Percentiles rank a stretch among this genome's conserved stretches.
Conservation (phyloP, 1,284 basidiomycete species). For the Ceratobasidium papillatum region DNA sequence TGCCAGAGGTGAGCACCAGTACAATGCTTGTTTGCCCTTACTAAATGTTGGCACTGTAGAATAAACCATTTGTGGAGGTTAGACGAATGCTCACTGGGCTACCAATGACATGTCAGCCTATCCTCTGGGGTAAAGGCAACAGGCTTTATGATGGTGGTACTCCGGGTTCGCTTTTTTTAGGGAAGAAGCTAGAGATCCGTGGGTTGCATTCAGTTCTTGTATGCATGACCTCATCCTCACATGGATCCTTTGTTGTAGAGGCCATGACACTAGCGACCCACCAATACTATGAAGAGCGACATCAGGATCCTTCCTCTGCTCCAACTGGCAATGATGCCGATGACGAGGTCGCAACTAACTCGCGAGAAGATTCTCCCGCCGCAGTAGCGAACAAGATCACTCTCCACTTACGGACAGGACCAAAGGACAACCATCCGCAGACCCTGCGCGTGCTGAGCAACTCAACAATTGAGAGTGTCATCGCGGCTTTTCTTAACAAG, state of each 20-base stretch:
- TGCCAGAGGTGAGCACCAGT: constrained; percentile 2
- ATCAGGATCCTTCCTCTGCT: constrained; percentile 28
- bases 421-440: constrained; percentile 20
- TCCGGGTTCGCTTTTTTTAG: constrained; percentile 20
- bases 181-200: constrained; percentile 35
- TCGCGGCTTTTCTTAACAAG: constrained; percentile 34
- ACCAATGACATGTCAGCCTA: not conserved
- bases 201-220: not conserved
- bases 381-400: constrained; percentile 27
- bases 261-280: constrained; percentile 28
- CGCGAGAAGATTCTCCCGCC: constrained; percentile 25
- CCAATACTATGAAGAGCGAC: constrained; percentile 34
- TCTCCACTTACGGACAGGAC: constrained; percentile 13
- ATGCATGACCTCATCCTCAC: not conserved
- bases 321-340: constrained; percentile 6
- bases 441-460: constrained; percentile 25
- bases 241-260: constrained; percentile 6
- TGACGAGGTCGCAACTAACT: constrained; percentile 2
- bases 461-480: constrained; percentile 20
- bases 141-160: constrained; percentile 31
- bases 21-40: not conserved
- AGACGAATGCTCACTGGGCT: constrained; percentile 35
- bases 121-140: constrained; percentile 14
- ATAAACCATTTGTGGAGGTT: constrained; percentile 37
- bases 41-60: constrained; percentile 2